Evolutionary conservation across 805 yeast species (phyloP).

Genomic region (Metschnikowia santaceciliae): DNA sequence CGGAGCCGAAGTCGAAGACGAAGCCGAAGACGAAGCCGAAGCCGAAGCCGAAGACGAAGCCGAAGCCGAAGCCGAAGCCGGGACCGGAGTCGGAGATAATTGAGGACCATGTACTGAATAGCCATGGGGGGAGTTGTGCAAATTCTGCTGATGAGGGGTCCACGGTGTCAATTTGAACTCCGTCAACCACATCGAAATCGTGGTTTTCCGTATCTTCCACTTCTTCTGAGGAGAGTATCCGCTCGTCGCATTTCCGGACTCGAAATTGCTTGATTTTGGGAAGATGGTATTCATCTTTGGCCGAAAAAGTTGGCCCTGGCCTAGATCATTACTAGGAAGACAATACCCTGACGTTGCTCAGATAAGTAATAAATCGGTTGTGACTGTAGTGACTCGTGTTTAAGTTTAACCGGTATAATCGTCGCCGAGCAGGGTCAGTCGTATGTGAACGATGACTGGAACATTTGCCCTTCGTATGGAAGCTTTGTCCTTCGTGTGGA

Average conservation of each 20-base stretch:
- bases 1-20: slow-evolving; percentile 25
- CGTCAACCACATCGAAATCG: slow-evolving; percentile 52
- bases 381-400: no score
- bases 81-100: slow-evolving; percentile 77
- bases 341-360: no score
- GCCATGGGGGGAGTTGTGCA: slow-evolving; percentile 64
- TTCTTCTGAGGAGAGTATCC: slow-evolving; percentile 74
- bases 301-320: slow-evolving; percentile 30
- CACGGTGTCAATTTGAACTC: slow-evolving; percentile 63
- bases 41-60: slow-evolving; percentile 28
- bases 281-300: slow-evolving; percentile 79
- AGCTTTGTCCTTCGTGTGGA: no score
- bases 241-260: slow-evolving; percentile 55
- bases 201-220: slow-evolving; percentile 48
- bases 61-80: slow-evolving; percentile 43
- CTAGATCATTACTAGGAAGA: slow-evolving; percentile 16
- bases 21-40: slow-evolving; percentile 45
- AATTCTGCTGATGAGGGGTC: slow-evolving; percentile 85
- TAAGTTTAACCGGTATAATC: no score
- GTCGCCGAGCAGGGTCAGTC: no score
- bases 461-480: no score
- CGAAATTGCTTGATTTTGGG: slow-evolving; percentile 63
- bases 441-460: no score
- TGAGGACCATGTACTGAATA: slow-evolving; percentile 83
- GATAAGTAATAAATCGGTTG: no score